Conservation (phyloP, 352 stramenopile genomes). For the Globisporangium polare region DNA sequence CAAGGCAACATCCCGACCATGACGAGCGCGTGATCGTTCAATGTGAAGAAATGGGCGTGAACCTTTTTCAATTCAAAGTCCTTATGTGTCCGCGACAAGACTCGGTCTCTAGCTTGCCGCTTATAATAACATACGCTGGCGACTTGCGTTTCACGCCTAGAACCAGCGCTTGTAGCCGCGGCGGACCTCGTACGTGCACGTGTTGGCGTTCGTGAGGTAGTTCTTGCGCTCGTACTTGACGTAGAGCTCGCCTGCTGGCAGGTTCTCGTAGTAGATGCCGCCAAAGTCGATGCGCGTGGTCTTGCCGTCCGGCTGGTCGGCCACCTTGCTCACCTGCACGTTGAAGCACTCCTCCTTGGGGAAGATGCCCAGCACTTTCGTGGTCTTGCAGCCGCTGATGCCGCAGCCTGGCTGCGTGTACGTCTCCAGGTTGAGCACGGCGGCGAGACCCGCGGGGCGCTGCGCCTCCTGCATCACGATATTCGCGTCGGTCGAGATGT, state of each 20-base stretch:
- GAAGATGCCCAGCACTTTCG: constrained; percentile 31
- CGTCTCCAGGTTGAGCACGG: constrained; percentile 37
- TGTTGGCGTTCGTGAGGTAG: constrained; percentile 35
- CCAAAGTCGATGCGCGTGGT: constrained; percentile 43
- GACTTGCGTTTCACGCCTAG: constrained; percentile 7
- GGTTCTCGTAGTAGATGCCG: constrained; percentile 55
- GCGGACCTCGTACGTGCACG: constrained; percentile 46
- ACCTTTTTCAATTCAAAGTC: no score
- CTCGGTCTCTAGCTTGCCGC: neutral
- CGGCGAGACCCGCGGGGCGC: constrained; percentile 28
- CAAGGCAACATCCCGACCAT: no score
- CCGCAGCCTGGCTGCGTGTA: constrained; percentile 48
- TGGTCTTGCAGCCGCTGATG: constrained; percentile 34
- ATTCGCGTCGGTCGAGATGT: constrained; percentile 25
- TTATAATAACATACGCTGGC: neutral
- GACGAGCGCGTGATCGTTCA: no score
- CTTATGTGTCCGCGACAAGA: neutral
- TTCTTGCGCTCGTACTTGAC: constrained; percentile 53
- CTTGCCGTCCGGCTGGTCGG: constrained; percentile 34
- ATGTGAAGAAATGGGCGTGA: neutral
- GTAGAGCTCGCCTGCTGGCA: constrained; percentile 49
- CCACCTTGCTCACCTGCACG: constrained; percentile 22
- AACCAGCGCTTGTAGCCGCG: constrained; percentile 59
- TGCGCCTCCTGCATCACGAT: constrained; percentile 39
- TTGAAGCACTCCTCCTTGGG: constrained; percentile 49